Evolutionary conservation across 352 stramenopile species (phyloP).

Genomic region (Bremia lactucae): DNA sequence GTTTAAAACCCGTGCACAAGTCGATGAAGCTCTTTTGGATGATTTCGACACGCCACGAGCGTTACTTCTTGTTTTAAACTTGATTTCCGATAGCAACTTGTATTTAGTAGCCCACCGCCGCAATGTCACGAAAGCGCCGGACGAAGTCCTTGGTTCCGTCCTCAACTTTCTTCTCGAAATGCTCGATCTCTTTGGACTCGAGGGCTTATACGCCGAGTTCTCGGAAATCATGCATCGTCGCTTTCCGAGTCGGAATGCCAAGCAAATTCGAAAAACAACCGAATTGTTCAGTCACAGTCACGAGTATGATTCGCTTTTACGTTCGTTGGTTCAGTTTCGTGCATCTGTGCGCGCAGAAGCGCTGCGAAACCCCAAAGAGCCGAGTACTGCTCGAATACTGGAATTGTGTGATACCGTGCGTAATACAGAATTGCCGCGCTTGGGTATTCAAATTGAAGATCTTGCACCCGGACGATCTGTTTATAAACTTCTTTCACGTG

Average conservation of each 20-base stretch:
- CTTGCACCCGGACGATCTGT: constrained; percentile 46
- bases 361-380: constrained; percentile 30
- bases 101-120: constrained; percentile 40
- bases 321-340: constrained; percentile 49
- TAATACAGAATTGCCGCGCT: constrained; percentile 34
- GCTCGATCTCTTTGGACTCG: constrained; percentile 55
- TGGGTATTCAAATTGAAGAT: constrained; percentile 66
- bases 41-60: constrained; percentile 86
- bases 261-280: not conserved
- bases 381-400: constrained; percentile 36
- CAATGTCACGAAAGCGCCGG: constrained; percentile 21
- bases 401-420: constrained; percentile 52
- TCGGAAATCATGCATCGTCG: constrained; percentile 22
- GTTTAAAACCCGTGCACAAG: constrained; percentile 33
- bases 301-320: constrained; percentile 29
- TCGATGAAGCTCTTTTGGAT: constrained; percentile 57
- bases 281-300: constrained; percentile 9
- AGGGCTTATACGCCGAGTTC: constrained; percentile 46
- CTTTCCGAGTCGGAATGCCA: constrained; percentile 1
- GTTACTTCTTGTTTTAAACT: constrained; percentile 49
- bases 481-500: constrained; percentile 38
- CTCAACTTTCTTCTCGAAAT: constrained; percentile 60
- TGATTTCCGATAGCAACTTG: constrained; percentile 53
- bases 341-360: constrained; percentile 47
- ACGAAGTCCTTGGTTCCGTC: constrained; percentile 46